Conservation (phyloP, 768 basidiomycete species). For the Hygrophoropsis aurantiaca region DNA sequence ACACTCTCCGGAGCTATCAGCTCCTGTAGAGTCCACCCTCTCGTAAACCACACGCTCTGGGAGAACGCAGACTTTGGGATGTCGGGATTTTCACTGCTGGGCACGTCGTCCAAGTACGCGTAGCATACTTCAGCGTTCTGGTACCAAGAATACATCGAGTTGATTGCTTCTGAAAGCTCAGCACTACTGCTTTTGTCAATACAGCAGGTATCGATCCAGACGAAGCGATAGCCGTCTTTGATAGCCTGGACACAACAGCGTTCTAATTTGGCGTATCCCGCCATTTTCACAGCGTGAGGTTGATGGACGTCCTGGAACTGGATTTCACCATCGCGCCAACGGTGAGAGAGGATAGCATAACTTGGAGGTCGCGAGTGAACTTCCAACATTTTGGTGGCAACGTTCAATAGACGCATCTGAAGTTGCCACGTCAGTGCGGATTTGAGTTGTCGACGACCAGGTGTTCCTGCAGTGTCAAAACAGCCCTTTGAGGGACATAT, state of each 20-base stretch:
- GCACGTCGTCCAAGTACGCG: constrained; percentile 14
- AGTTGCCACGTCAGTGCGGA: too few species aligned
- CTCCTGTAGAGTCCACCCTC: constrained; percentile 16
- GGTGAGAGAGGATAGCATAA: constrained; percentile 9
- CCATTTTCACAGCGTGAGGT: not conserved
- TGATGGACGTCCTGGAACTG: constrained; percentile 3
- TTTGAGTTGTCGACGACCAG: too few species aligned
- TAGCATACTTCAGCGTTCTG: constrained; percentile 11
- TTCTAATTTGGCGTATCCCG: constrained; percentile 7
- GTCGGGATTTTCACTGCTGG: not conserved
- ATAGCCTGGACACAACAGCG: constrained; percentile 1
- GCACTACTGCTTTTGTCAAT: constrained; percentile 19
- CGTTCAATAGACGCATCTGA: constrained; percentile 8
- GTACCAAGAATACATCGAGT: constrained; percentile 21
- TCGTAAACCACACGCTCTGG: constrained; percentile 10
- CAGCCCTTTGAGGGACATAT: too few species aligned
- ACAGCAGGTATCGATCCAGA: constrained; percentile 19
- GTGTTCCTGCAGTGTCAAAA: too few species aligned
- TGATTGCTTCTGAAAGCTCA: constrained; percentile 17
- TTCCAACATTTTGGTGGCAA: not conserved
- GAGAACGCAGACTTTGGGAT: not conserved
- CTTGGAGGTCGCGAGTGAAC: not conserved
- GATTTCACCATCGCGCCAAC: not conserved
- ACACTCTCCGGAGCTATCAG: constrained; percentile 13
- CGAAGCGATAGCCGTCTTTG: constrained; percentile 3